These are phyloP conservation scores for Aquanectria penicillioides DNA, from an alignment of 2,329 filamentous ascomycete species.

Conservation along the genomic window DNA sequence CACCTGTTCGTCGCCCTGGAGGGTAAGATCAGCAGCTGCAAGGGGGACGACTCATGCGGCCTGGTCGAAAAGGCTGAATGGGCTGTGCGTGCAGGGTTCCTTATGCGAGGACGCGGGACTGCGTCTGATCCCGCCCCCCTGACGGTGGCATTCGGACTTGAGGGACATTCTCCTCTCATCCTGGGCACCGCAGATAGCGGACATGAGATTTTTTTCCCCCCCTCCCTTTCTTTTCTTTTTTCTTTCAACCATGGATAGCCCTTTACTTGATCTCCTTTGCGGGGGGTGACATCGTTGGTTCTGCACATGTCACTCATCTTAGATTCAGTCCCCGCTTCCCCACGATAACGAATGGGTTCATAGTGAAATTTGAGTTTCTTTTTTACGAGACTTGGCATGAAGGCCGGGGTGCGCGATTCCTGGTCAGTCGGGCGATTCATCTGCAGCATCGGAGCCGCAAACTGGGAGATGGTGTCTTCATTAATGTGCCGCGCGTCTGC, in stretches of 20 bases:
- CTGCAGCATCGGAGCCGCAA: conserved; percentile 1
- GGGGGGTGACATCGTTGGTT: neutral
- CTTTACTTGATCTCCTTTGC: neutral
- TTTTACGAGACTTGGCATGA: too few species aligned
- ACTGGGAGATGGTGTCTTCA: neutral
- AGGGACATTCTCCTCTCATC: neutral
- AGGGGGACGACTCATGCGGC: neutral
- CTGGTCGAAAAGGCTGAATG: neutral
- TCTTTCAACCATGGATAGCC: neutral
- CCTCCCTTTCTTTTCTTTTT: neutral
- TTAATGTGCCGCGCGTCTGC: neutral
- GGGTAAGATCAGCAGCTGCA: neutral
- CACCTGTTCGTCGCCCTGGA: too few species aligned
- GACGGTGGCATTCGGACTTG: neutral
- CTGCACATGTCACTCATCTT: neutral
- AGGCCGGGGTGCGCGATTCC: too few species aligned
- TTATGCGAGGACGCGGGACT: neutral
- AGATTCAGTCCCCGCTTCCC: neutral
- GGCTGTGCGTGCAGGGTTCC: neutral
- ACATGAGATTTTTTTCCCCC: too few species aligned
- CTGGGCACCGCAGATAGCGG: neutral
- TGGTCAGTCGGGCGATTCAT: too few species aligned
- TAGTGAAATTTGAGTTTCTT: neutral
- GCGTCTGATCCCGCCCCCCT: neutral
- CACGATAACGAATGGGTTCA: neutral